Conservation (phyloP, 192 early-diverging fungal genomes). For the Coemansia sp. region DNA sequence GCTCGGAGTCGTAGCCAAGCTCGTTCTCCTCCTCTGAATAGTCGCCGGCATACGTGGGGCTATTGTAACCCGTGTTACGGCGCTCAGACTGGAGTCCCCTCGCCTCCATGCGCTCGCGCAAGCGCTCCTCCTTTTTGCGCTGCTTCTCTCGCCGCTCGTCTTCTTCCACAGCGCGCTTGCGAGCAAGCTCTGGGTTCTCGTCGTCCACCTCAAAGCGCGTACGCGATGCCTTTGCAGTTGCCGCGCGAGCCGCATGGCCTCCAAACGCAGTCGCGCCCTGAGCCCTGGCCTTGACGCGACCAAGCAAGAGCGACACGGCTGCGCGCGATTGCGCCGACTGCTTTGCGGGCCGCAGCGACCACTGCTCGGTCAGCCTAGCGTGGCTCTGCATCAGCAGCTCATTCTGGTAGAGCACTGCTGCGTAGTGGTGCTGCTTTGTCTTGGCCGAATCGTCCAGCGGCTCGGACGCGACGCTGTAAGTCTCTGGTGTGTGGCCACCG, state of each 20-base stretch:
- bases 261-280: neutral
- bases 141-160: conserved; percentile 42
- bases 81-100: conserved; percentile 21
- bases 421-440: conserved; percentile 30
- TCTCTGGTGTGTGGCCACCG: conserved; percentile 29
- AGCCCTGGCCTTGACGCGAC: conserved; percentile 3
- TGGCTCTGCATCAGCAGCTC: conserved; percentile 43
- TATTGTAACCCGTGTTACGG: conserved; percentile 3
- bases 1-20: conserved; percentile 11
- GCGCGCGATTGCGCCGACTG: conserved; percentile 34
- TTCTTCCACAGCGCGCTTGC: conserved; percentile 39
- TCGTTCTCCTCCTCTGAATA: conserved; percentile 35
- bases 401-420: conserved; percentile 24
- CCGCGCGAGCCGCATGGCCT: conserved; percentile 8
- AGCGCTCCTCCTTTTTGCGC: conserved; percentile 41
- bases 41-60: conserved; percentile 10
- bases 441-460: conserved; percentile 13
- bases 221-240: conserved; percentile 15
- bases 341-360: conserved; percentile 27
- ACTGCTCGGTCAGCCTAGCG: conserved; percentile 41
- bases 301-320: conserved; percentile 10
- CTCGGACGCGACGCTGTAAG: conserved; percentile 28
- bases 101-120: conserved; percentile 38
- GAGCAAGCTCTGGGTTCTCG: conserved; percentile 38
- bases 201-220: conserved; percentile 45